Base-by-base conservation (phyloP, 352 stramenopile genomes). In the Plasmopara halstedii region DNA sequence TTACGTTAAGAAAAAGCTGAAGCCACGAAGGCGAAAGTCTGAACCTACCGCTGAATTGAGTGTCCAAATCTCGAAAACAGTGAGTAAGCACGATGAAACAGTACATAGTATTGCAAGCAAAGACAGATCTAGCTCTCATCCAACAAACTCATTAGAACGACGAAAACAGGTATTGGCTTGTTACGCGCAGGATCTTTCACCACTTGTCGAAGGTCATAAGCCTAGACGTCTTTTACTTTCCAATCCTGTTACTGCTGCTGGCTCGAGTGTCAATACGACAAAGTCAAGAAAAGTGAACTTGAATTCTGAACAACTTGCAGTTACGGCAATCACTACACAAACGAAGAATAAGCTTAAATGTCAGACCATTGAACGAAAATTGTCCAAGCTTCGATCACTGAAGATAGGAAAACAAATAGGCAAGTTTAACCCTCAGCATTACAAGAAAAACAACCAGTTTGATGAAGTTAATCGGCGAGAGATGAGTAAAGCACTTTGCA, bases 141-240 rank as follows among this genome's bases (percentile, higher is more conserved):
- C 53, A 34, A 37, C 45, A 19, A 62, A 62, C 21, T 58, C 58
- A 5, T 62, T 58, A 27, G 59, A 70, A 36, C 59, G 66, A 14
- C 66, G 61, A 32, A 48, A 53, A 13, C 62, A 73, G 35, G 67
- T 65, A 43, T 48, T 71, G 42, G 61, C 44, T 15, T 83, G 69
- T 29, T 86, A 86, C 57, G 70, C 71, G 10, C 71, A 86, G 39
- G 74, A 86, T 32, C 52, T 86, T 11, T 72, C 71, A 4, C 74
- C 71, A 10, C 59, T 86, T 13, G 54, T 84, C 23, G 40, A 77
- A 33, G 74, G 71, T 6, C 36, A 54, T 14, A 79, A 73, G 18
- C 74, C 71, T 13, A 79, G 64, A 49, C 61, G 61, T 19, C 45
- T 85, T 6, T 57, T 67, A 0, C 41, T 67, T 11, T 55, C 64